Evolutionary conservation across 306 rosid genomes (phyloP).

Genomic region (Begonia masoniana): DNA sequence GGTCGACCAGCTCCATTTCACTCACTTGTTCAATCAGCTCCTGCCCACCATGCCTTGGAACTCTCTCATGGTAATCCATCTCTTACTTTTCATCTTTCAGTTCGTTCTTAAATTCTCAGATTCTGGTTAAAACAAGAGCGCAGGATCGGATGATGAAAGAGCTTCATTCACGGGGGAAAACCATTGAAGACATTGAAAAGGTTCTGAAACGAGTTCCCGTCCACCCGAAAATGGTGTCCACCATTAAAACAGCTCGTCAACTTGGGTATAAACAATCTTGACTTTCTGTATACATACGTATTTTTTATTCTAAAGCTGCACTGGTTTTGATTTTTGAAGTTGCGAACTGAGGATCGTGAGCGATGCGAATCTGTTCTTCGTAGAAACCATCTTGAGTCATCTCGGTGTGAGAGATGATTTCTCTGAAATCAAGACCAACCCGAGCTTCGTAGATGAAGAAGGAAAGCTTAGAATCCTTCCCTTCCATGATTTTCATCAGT

Average conservation of each 20-base stretch:
- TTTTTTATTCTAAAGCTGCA: no score
- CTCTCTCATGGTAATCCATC: constrained; percentile 43
- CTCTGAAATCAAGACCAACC: constrained; percentile 39
- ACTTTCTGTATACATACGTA: no score
- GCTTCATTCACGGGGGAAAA: constrained; percentile 38
- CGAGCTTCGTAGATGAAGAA: constrained; percentile 4
- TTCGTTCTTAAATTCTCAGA: not conserved
- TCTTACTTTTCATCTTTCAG: not conserved
- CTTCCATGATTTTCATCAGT: constrained; percentile 14
- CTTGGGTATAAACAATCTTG: constrained; percentile 19
- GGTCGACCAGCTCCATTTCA: constrained; percentile 45
- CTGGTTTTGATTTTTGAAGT: constrained; percentile 11
- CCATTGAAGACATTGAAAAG: constrained; percentile 31
- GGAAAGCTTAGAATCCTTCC: constrained; percentile 6
- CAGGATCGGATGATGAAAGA: constrained; percentile 65
- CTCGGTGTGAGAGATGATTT: constrained; percentile 42
- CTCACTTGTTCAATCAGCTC: constrained; percentile 48
- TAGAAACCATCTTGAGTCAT: constrained; percentile 54
- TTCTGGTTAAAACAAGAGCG: not conserved
- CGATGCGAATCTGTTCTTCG: constrained; percentile 58
- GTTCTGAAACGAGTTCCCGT: constrained; percentile 38
- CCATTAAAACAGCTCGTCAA: constrained; percentile 44
- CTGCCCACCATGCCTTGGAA: constrained; percentile 79
- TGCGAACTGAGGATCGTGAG: constrained; percentile 73
- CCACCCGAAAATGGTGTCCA: constrained; percentile 33